phyloP scores from a whole-genome alignment of 176 grass and related monocot genomes.

The Luzula sylvatica region DNA sequence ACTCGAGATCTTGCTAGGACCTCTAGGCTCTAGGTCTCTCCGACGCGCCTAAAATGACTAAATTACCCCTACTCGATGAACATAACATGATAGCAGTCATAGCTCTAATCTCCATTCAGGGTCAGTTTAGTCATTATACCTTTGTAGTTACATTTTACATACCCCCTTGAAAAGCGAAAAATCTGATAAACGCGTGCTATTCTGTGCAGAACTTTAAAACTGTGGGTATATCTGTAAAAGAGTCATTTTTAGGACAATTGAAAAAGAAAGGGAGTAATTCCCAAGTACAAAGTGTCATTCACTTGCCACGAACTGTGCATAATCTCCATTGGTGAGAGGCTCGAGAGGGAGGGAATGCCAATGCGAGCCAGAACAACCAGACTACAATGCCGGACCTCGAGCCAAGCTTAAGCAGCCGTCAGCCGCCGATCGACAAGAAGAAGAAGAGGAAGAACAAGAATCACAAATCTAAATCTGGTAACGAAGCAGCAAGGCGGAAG shows the following conservation, averaged over 20 bases:
- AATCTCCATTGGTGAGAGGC: not conserved
- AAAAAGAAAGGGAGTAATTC: not conserved
- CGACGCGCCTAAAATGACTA: not conserved
- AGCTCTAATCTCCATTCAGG: too few relatives aligned
- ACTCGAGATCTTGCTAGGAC: too few relatives aligned
- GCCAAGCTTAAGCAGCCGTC: slow-evolving; percentile 35
- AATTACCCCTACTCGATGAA: not conserved
- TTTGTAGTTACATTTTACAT: not conserved
- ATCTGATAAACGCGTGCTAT: too few relatives aligned
- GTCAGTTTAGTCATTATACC: not conserved
- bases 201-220: too few relatives aligned
- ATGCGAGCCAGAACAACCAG: slow-evolving; percentile 5
- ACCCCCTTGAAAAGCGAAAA: too few relatives aligned
- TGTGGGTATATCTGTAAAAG: too few relatives aligned
- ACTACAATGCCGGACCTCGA: slow-evolving; percentile 47
- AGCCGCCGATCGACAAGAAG: not conserved
- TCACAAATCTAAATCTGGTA: not conserved
- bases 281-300: not conserved
- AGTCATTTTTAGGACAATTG: not conserved
- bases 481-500: not conserved
- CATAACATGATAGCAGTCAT: too few relatives aligned
- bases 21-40: not conserved
- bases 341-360: slow-evolving; percentile 51
- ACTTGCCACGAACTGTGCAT: slow-evolving; percentile 26
- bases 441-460: not conserved